A percentile compares a stretch with the other conserved stretches of the same genome.
These are phyloP conservation scores for Letharia lupina DNA, from an alignment of 495 filamentous ascomycete genomes.

Conservation along the genomic window DNA sequence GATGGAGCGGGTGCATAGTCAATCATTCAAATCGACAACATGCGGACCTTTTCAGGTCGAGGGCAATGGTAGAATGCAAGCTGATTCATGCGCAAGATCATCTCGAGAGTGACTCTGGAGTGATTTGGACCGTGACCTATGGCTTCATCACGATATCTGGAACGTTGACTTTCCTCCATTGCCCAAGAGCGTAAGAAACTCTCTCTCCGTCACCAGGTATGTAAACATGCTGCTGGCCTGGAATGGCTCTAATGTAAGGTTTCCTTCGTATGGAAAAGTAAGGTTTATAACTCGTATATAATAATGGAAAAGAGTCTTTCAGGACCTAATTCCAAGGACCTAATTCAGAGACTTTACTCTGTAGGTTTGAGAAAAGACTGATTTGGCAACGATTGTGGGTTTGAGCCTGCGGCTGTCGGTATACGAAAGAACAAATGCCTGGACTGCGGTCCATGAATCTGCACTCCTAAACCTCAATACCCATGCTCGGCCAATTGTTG, in stretches of 20 bases:
- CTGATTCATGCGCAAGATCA: neutral
- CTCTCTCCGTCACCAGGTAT: neutral
- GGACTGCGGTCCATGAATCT: neutral
- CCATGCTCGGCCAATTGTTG: slow-evolving; percentile 22
- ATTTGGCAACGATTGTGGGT: neutral
- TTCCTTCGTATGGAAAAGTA: neutral
- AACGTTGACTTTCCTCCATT: neutral
- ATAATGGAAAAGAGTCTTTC: neutral
- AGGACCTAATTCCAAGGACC: too few relatives aligned
- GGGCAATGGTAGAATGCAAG: neutral
- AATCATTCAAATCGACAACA: neutral
- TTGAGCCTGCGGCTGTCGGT: neutral
- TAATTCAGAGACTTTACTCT: neutral
- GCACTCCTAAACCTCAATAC: neutral
- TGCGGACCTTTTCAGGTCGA: neutral
- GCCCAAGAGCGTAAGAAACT: neutral
- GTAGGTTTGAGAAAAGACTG: neutral
- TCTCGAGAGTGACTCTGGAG: neutral
- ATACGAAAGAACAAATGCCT: neutral
- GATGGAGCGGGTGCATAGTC: neutral
- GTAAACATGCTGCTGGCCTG: neutral
- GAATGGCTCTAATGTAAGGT: too few relatives aligned
- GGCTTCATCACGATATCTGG: neutral
- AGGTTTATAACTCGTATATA: neutral
- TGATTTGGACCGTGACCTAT: neutral